Percentiles rank a stretch among this genome's conserved stretches.
phyloP scores from a whole-genome alignment of 2,329 filamentous ascomycete species.

The Cercospora beticola region DNA sequence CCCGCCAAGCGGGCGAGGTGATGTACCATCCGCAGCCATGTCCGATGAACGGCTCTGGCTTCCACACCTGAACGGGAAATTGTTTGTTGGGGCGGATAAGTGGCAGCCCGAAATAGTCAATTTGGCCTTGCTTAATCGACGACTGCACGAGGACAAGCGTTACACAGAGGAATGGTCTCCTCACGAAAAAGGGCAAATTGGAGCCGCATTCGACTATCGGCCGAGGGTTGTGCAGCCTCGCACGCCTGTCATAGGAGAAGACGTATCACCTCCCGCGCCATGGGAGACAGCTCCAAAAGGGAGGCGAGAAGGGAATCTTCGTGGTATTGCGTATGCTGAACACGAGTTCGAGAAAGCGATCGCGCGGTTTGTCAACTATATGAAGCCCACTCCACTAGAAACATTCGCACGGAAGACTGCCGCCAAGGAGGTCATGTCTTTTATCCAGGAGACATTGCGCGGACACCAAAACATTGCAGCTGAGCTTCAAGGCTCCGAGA shows the following conservation, averaged over 20 bases:
- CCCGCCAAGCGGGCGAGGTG: not conserved
- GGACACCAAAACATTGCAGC: not conserved
- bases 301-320: not conserved
- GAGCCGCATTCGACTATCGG: constrained; percentile 6
- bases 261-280: constrained; percentile 1
- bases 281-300: constrained; percentile 8
- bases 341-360: constrained; percentile 44
- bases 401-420: constrained; percentile 39
- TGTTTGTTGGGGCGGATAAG: not conserved
- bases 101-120: constrained; percentile 6
- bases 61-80: not conserved
- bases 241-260: not conserved
- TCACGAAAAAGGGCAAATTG: not conserved
- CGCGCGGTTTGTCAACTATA: constrained; percentile 45
- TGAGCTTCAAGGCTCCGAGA: constrained; percentile 55
- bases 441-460: constrained; percentile 29
- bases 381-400: constrained; percentile 48
- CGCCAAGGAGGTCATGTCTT: constrained; percentile 37
- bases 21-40: not conserved
- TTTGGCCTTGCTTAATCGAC: not conserved
- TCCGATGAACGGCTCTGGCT: not conserved
- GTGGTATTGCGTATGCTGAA: not conserved
- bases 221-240: constrained; percentile 11
- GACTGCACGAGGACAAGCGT: not conserved
- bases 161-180: not conserved